Conservation (phyloP, 2,329 filamentous ascomycete genomes). For the Stemphylium lycopersici region DNA sequence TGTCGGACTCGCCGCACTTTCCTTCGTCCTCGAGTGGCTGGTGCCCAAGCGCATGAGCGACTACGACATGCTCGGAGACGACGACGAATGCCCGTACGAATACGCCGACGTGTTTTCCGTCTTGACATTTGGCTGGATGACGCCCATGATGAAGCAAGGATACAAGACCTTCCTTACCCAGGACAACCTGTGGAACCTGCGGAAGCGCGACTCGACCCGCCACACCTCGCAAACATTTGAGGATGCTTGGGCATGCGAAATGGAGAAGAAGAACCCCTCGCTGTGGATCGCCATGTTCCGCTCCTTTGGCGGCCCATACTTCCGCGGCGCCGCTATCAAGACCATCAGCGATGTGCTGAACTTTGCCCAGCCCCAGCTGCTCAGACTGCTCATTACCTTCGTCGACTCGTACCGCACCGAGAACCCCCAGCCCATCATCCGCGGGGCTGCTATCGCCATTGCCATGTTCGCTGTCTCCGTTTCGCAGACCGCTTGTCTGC, state of each 20-base stretch:
- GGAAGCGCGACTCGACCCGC: slow-evolving; percentile 78
- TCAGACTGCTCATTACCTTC: slow-evolving; percentile 83
- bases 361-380: slow-evolving; percentile 88
- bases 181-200: slow-evolving; percentile 92
- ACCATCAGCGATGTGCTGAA: slow-evolving; percentile 82
- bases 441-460: slow-evolving; percentile 85
- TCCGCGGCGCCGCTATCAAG: slow-evolving; percentile 84
- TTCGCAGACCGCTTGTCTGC: slow-evolving; percentile 85
- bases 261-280: slow-evolving; percentile 74
- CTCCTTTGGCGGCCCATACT: slow-evolving; percentile 85
- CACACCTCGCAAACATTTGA: slow-evolving; percentile 74
- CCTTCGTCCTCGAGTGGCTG: slow-evolving; percentile 83
- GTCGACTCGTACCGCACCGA: slow-evolving; percentile 74
- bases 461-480: slow-evolving; percentile 91
- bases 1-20: slow-evolving; percentile 70
- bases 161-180: slow-evolving; percentile 92
- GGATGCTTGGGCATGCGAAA: slow-evolving; percentile 75
- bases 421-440: slow-evolving; percentile 75
- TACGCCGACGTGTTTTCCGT: slow-evolving; percentile 94
- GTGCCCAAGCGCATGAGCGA: slow-evolving; percentile 78
- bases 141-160: slow-evolving; percentile 92
- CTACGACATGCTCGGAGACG: slow-evolving; percentile 71
- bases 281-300: slow-evolving; percentile 86
- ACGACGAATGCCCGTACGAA: slow-evolving; percentile 78
- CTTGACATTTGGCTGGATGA: slow-evolving; percentile 98